Evolutionary conservation across 257 asterid species (phyloP), one percentile per base, ranked within the genome.

Genomic region (Salvia rosmarinus): DNA sequence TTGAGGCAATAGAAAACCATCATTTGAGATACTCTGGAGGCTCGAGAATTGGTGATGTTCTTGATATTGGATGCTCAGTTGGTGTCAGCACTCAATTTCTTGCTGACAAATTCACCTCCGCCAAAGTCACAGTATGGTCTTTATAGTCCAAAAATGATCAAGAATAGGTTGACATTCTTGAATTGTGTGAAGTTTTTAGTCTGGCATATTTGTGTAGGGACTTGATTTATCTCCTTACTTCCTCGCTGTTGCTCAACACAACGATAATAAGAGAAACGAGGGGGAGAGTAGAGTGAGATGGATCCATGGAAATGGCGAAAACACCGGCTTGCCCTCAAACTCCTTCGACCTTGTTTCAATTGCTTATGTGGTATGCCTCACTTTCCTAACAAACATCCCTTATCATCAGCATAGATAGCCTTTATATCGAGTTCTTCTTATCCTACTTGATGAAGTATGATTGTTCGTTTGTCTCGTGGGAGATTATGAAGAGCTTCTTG

Each of bases 21-120:
- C 92, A 87, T 66, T 46, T 76, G 55, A 75, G 82, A 65, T 75
- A 84, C 80, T 86, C 97, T 16, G 70, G 76, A 76, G 78, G 60
- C 60, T 67, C 76, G 8, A 46, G 50, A 60, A 72, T 93, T 40
- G 47, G 72, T 37, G 89, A 90, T 68, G 80, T 90, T 82, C 89
- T 93, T 44, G 97, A 90, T 73, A 84, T 90, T 64, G 98, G 98
- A 77, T 93, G 98, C 79, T 93, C 98, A 2, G 92, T 86, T 77
- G 98, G 98, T 61, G 89, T 93, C 67, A 89, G 97, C 91, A 89
- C 98, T 5, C 78, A 87, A 72, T 89, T 21, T 80, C 86, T 93
- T 72, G 87, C 96, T 19, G 83, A 86, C 57, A 87, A 81, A 72
- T 93, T 81, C 74, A 83, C 94, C 54, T 83, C 87, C 25, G 96